phyloP scores from a whole-genome alignment of 2,329 filamentous ascomycete species.

The Fusarium sterilihyphosum region DNA sequence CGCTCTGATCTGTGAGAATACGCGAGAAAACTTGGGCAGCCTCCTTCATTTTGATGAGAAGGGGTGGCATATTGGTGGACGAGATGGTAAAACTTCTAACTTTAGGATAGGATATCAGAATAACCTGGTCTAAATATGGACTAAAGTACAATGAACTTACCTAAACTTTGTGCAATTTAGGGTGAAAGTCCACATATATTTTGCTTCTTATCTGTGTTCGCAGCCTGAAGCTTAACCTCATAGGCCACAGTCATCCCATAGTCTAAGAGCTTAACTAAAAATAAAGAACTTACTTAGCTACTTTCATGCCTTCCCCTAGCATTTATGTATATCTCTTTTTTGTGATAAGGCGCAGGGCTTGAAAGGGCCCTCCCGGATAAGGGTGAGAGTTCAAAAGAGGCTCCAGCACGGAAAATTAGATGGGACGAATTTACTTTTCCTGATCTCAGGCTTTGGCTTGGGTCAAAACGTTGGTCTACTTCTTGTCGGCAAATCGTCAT shows the following conservation, averaged over 20 bases:
- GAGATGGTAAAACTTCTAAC: accelerated
- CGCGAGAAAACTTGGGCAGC: not conserved
- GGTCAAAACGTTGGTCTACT: not conserved
- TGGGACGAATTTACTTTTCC: accelerated
- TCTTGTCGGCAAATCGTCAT: not conserved
- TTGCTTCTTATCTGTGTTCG: too few species aligned
- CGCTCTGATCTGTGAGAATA: not conserved
- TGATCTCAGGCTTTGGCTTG: accelerated
- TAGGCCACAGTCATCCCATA: too few species aligned
- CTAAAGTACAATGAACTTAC: not conserved
- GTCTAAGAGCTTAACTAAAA: too few species aligned
- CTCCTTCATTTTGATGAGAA: not conserved
- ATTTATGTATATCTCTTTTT: too few species aligned
- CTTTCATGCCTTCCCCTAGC: too few species aligned
- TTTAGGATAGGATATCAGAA: not conserved
- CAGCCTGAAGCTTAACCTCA: too few species aligned
- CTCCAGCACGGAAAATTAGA: not conserved
- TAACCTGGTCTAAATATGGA: not conserved
- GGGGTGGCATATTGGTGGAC: accelerated
- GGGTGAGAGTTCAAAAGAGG: not conserved
- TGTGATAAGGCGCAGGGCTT: too few species aligned
- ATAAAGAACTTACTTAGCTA: too few species aligned
- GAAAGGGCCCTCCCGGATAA: not conserved
- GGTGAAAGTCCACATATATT: not conserved
- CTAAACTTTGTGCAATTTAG: not conserved